Base-by-base conservation (phyloP, 2,329 filamentous ascomycete species). In the Phaeoacremonium minimum region DNA sequence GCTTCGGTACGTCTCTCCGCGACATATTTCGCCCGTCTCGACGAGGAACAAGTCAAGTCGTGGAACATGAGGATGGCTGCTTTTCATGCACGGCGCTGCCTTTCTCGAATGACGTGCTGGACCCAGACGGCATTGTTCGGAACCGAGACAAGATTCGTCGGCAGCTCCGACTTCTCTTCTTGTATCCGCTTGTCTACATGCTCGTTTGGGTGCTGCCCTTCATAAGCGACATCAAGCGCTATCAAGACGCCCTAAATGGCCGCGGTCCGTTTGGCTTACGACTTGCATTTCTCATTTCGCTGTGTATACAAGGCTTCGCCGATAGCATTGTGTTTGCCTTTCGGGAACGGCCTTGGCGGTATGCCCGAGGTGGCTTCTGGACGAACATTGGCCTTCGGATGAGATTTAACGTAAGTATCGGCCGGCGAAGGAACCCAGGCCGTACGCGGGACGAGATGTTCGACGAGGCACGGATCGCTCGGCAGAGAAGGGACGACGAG, bases 121-220 rank as follows among this genome's bases (percentile, higher is more conserved):
- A 33, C 8, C 18, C 16, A 4, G 22, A 26, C 15, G 54, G 52
- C 4, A 56, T 66, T 30, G 42, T 53, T 15, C 51, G 56, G 31
- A 55, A 71, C 7, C 71, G 78, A 11, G 63, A 71, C 13, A 75
- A 73, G 40, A 80, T 86, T 40, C 72, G 75, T 30, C 74, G 80
- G 8, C 84, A 89, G 50, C 69, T 89, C 3, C 75, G 82, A 19
- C 73, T 84, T 18, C 68, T 89, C 14, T 87, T 90, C 58, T 77
- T 88, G 32, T 91, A 91, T 54, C 86, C 86, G 0, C 54, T 83
- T 14, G 73, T 85, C 4, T 90, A 91, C 57, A 68, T 85, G 15
- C 57, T 77, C 5, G 76, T 87, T 46, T 91, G 86, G 86, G 60
- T 84, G 4, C 61, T 85, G 7, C 85, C 86, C 0, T 86, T 89